Percentiles rank a stretch among this genome's conserved stretches.
These are phyloP conservation scores for Neonectria ditissima DNA, from an alignment of 2,329 filamentous ascomycete genomes.

Conservation along the genomic window DNA sequence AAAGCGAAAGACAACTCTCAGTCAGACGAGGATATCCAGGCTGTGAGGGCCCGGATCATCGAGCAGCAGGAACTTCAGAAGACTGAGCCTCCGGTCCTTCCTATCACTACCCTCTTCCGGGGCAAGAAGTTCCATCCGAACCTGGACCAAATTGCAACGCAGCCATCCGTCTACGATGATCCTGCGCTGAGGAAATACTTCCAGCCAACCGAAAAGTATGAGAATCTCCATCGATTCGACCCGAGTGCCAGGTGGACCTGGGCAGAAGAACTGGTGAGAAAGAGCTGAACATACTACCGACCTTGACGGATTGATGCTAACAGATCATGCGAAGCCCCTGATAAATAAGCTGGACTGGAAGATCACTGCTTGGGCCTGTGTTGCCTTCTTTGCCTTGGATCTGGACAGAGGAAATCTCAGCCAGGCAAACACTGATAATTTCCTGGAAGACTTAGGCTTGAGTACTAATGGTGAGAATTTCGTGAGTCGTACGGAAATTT, in stretches of 20 bases:
- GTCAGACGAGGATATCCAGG: constrained; percentile 19
- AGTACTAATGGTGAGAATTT: constrained; percentile 52
- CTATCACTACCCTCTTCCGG: constrained; percentile 23
- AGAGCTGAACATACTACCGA: constrained; percentile 5
- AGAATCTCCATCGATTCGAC: constrained; percentile 61
- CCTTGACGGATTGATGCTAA: neutral
- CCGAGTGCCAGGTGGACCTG: constrained; percentile 57
- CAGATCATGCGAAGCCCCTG: constrained; percentile 31
- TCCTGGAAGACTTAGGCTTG: constrained; percentile 56
- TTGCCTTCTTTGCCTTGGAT: constrained; percentile 57
- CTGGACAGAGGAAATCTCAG: constrained; percentile 60
- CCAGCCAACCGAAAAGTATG: constrained; percentile 48
- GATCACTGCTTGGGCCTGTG: constrained; percentile 60
- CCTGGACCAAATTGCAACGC: constrained; percentile 46
- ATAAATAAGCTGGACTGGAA: constrained; percentile 55
- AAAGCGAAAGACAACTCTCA: neutral
- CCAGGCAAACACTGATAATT: constrained; percentile 61
- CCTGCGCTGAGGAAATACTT: constrained; percentile 54
- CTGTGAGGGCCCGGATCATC: constrained; percentile 19
- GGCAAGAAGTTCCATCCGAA: constrained; percentile 22
- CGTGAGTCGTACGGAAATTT: too few species aligned
- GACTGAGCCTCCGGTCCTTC: constrained; percentile 29
- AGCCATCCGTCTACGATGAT: constrained; percentile 60
- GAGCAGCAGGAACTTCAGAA: constrained; percentile 31
- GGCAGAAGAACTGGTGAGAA: constrained; percentile 48